Percentiles rank a stretch among this genome's conserved stretches.
phyloP scores from a whole-genome alignment of 164 flowering plant genomes.

The Malania oleifera region DNA sequence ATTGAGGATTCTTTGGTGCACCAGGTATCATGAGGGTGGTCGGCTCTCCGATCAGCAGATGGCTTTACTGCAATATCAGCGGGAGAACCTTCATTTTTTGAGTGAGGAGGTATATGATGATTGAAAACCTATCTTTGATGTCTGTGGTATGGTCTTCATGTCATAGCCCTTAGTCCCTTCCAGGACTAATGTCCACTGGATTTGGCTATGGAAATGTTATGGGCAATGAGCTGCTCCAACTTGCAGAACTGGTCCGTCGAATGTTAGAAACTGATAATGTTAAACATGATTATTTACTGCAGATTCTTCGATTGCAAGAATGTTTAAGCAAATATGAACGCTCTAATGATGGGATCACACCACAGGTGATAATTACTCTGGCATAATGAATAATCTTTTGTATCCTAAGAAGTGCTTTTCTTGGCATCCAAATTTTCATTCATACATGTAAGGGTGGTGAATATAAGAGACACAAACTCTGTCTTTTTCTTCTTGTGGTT shows the following conservation, averaged over 20 bases:
- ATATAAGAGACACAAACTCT: not conserved
- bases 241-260: constrained; percentile 1
- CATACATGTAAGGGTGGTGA: not conserved
- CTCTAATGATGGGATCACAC: constrained; percentile 75
- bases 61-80: constrained; percentile 97
- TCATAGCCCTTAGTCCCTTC: constrained; percentile 2
- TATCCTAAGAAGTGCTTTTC: too few species aligned
- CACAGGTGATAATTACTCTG: constrained; percentile 56
- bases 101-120: constrained; percentile 80
- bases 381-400: not conserved
- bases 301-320: constrained; percentile 96
- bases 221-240: constrained; percentile 1
- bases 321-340: constrained; percentile 91
- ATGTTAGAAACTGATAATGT: not conserved
- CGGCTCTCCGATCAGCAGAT: constrained; percentile 98
- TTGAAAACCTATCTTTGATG: not conserved
- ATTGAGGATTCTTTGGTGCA: constrained; percentile 11
- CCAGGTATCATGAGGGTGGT: constrained; percentile 89
- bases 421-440: too few species aligned
- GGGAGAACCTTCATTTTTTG: constrained; percentile 90
- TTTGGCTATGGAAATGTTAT: constrained; percentile 1
- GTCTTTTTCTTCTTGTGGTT: not conserved
- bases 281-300: constrained; percentile 12
- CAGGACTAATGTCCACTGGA: constrained; percentile 2
- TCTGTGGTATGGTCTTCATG: not conserved